Conservation (phyloP, 768 basidiomycete genomes). For the Amanita pallidorosea region DNA sequence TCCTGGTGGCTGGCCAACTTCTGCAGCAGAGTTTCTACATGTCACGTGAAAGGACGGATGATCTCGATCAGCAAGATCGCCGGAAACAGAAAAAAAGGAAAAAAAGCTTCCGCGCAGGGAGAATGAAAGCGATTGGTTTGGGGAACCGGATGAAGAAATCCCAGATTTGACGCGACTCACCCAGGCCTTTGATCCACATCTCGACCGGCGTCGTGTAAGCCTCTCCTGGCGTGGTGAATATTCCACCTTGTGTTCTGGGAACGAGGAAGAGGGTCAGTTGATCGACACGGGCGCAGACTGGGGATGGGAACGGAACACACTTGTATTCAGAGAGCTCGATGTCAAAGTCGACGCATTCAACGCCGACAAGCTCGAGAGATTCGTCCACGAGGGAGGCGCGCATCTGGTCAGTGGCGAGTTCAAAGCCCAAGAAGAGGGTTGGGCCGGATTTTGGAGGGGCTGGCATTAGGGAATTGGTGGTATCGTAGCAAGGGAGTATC, state of each 20-base stretch:
- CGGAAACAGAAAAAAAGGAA: constrained; percentile 12
- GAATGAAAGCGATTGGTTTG: constrained; percentile 11
- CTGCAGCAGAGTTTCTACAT: constrained; percentile 60
- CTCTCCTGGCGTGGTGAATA: constrained; percentile 79
- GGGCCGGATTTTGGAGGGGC: constrained; percentile 32
- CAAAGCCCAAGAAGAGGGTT: constrained; percentile 72
- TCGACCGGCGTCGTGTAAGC: constrained; percentile 83
- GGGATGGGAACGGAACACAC: constrained; percentile 33
- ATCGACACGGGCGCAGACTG: neutral
- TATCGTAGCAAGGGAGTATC: neutral
- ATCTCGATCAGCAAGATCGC: constrained; percentile 21
- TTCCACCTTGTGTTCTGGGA: constrained; percentile 71
- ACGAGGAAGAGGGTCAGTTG: constrained; percentile 5
- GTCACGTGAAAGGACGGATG: constrained; percentile 20
- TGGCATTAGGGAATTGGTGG: constrained; percentile 21
- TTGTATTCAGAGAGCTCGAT: constrained; percentile 69
- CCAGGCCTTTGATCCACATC: constrained; percentile 84
- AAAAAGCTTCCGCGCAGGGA: constrained; percentile 46
- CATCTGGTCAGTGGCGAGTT: constrained; percentile 76
- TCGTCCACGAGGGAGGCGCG: constrained; percentile 80
- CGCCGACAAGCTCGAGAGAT: constrained; percentile 69
- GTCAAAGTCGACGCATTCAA: constrained; percentile 80
- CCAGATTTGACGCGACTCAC: constrained; percentile 34
- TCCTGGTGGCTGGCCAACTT: constrained; percentile 65
- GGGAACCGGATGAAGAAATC: neutral